A percentile compares a stretch with the other conserved stretches of the same genome.
These are phyloP conservation scores for Kalaharituber pfeilii DNA, from an alignment of 2,329 filamentous ascomycete genomes.

Conservation along the genomic window DNA sequence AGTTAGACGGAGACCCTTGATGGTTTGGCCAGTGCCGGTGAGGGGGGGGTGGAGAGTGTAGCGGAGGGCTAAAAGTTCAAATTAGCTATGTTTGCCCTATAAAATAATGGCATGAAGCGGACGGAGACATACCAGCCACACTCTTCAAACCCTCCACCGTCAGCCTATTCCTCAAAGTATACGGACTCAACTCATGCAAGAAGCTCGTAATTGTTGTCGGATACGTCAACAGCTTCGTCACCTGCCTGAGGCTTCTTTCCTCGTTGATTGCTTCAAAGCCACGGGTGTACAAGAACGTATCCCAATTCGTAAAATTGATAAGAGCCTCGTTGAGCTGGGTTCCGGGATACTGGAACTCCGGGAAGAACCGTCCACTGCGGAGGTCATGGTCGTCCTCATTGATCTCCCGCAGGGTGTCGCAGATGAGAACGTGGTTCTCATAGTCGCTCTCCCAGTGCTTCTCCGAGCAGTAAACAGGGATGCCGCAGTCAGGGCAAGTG, in stretches of 20 bases:
- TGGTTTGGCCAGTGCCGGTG: constrained; percentile 52
- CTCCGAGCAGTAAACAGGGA: constrained; percentile 85
- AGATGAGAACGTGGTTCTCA: constrained; percentile 78
- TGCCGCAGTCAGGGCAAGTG: constrained; percentile 89
- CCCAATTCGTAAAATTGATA: constrained; percentile 97
- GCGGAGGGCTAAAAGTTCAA: constrained; percentile 51
- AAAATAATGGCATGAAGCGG: constrained; percentile 10
- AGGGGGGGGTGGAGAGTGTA: constrained; percentile 84
- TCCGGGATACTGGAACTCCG: constrained; percentile 82
- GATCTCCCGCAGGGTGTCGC: constrained; percentile 76
- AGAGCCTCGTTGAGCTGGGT: constrained; percentile 80
- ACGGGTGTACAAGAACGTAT: constrained; percentile 84
- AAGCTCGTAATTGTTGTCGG: constrained; percentile 82
- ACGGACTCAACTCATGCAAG: constrained; percentile 85
- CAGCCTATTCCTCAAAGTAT: constrained; percentile 58
- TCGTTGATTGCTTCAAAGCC: constrained; percentile 83
- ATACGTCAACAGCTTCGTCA: constrained; percentile 83
- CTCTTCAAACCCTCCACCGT: constrained; percentile 85
- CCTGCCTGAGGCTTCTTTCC: constrained; percentile 79
- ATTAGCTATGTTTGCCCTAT: too few relatives aligned
- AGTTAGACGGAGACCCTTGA: constrained; percentile 65
- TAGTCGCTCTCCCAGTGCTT: constrained; percentile 95
- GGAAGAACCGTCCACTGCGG: constrained; percentile 74
- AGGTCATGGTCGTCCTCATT: constrained; percentile 98
- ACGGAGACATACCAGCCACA: constrained; percentile 53